Conservation (phyloP, 1,284 basidiomycete genomes). For the Leccinum pseudoinsigne region DNA sequence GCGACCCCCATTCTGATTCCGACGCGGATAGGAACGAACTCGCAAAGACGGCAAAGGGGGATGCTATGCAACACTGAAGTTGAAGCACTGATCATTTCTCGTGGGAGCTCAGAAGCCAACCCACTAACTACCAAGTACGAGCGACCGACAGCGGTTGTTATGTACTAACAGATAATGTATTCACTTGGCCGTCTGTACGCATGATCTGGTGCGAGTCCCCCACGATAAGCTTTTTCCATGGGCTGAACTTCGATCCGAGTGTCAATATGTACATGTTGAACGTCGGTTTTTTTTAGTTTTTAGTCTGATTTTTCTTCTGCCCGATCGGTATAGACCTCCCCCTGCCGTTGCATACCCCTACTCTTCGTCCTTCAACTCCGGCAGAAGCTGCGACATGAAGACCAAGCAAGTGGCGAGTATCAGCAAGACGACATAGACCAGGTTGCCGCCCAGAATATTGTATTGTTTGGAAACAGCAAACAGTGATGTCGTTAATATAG, state of each 20-base stretch:
- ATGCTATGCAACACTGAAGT: conserved; percentile 58
- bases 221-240: neutral
- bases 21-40: conserved; percentile 52
- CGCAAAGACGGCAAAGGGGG: conserved; percentile 56
- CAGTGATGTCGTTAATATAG: conserved; percentile 37
- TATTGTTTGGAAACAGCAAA: conserved; percentile 39
- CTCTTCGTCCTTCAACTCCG: conserved; percentile 16
- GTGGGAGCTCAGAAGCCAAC: neutral
- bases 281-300: neutral
- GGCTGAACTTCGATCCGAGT: neutral
- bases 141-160: neutral
- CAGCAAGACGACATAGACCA: conserved; percentile 35
- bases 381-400: conserved; percentile 21
- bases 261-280: neutral
- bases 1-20: conserved; percentile 5
- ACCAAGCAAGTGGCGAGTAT: conserved; percentile 22
- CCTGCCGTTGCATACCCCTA: neutral
- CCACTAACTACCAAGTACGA: neutral
- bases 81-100: neutral
- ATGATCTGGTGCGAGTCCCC: neutral
- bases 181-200: neutral
- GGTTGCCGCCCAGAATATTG: conserved; percentile 35
- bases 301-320: neutral
- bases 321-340: neutral
- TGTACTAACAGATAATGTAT: conserved; percentile 16